phyloP scores from a whole-genome alignment of 768 basidiomycete species.

The Agaricus subrufescens region DNA sequence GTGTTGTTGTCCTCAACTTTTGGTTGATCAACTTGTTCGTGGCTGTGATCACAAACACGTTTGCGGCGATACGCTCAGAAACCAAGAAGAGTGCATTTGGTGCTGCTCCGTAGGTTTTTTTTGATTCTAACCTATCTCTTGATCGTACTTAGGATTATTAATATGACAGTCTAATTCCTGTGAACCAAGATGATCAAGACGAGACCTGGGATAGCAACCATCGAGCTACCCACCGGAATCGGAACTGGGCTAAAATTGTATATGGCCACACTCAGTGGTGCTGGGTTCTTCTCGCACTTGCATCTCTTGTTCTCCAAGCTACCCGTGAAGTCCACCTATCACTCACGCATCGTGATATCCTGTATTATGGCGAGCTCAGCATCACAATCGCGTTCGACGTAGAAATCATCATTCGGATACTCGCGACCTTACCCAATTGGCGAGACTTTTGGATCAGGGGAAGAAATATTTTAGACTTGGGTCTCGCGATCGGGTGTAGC shows the following conservation, averaged over 20 bases:
- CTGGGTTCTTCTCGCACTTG: conserved; percentile 74
- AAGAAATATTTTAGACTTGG: conserved; percentile 73
- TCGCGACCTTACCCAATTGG: conserved; percentile 78
- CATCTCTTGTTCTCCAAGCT: conserved; percentile 69
- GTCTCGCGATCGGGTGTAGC: conserved; percentile 68
- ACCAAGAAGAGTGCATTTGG: conserved; percentile 93
- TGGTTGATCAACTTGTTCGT: conserved; percentile 93
- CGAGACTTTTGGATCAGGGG: conserved; percentile 61
- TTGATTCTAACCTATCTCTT: not conserved
- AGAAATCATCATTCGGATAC: conserved; percentile 76
- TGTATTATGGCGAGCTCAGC: conserved; percentile 66
- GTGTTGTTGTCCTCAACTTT: conserved; percentile 85
- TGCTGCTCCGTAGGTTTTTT: conserved; percentile 54
- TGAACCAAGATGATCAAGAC: conserved; percentile 50
- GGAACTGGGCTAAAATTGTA: conserved; percentile 48
- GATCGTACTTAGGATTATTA: not conserved
- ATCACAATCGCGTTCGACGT: conserved; percentile 84
- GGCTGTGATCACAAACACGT: conserved; percentile 93
- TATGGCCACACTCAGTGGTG: conserved; percentile 60
- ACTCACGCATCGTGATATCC: conserved; percentile 36
- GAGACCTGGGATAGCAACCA: conserved; percentile 58
- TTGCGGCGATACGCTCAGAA: conserved; percentile 79
- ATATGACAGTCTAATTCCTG: conserved; percentile 22
- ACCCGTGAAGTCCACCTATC: conserved; percentile 53
- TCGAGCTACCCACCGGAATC: conserved; percentile 26